These are phyloP conservation scores for Pseudocercospora pini-densiflorae DNA, from an alignment of 2,329 filamentous ascomycete species.

Conservation along the genomic window DNA sequence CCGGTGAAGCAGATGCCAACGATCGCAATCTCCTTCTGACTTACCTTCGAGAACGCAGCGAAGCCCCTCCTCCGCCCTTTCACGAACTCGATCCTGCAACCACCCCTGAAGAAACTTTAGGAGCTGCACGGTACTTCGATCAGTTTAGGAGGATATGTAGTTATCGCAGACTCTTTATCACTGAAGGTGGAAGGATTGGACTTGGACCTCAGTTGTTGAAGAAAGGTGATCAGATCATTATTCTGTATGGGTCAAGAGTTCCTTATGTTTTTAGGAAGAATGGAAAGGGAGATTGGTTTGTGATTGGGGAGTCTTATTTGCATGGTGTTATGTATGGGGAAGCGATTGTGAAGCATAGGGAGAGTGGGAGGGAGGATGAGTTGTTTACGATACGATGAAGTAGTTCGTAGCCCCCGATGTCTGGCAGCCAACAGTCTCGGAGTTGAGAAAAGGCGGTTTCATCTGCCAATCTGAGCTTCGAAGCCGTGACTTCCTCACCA, in stretches of 20 bases:
- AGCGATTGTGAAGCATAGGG: background rate
- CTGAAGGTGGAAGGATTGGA: background rate
- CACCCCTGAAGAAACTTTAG: background rate
- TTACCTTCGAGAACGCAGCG: background rate
- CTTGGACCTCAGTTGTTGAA: background rate
- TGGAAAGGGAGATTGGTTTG: background rate
- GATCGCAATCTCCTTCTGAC: background rate
- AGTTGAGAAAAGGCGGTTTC: no score
- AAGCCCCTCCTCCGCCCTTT: background rate
- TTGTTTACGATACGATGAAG: background rate
- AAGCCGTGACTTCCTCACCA: no score
- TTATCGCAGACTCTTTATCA: background rate
- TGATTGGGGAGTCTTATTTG: background rate
- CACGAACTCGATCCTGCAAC: background rate
- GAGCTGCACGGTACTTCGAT: background rate
- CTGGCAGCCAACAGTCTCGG: no score
- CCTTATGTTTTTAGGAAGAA: background rate
- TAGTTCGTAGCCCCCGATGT: no score
- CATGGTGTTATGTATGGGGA: background rate
- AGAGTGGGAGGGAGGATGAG: background rate
- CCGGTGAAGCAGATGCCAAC: background rate
- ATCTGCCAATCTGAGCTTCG: no score
- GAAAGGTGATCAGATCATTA: background rate
- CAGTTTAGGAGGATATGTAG: background rate
- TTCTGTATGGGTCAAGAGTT: background rate